Evolutionary conservation across 331 rosid species (phyloP).

Genomic region (Spiraea crenata): DNA sequence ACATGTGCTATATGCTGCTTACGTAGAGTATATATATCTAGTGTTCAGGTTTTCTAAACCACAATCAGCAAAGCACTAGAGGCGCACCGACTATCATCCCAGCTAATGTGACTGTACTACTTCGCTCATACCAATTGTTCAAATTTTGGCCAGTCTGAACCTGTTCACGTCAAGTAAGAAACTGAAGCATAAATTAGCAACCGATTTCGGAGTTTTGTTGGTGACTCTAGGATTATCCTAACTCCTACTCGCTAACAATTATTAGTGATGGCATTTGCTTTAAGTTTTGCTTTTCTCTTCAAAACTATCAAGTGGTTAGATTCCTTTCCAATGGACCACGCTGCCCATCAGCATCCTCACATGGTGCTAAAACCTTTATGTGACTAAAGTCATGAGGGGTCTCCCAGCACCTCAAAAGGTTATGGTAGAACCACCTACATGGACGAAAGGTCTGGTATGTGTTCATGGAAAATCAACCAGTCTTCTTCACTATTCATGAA

Average conservation of each 20-base stretch:
- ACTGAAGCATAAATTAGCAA: too few species aligned
- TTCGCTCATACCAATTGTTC: too few species aligned
- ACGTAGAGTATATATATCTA: too few species aligned
- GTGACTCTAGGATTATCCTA: background rate
- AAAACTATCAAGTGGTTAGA: constrained; percentile 3
- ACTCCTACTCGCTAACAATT: constrained; percentile 8
- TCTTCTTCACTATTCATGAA: background rate
- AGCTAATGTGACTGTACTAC: too few species aligned
- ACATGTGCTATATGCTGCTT: background rate
- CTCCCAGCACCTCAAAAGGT: constrained; percentile 2
- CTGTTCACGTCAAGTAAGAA: too few species aligned
- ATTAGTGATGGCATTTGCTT: background rate
- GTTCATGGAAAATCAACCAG: too few species aligned
- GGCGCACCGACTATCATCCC: too few species aligned
- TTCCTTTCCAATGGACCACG: constrained; percentile 2
- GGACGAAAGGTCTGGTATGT: too few species aligned
- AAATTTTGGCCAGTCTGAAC: too few species aligned
- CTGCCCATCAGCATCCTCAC: constrained; percentile 11
- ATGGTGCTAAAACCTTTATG: constrained; percentile 1
- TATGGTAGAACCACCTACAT: background rate
- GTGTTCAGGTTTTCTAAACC: background rate
- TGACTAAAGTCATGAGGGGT: constrained; percentile 7
- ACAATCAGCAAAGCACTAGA: background rate
- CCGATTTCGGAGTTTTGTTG: too few species aligned
- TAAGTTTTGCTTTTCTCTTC: background rate